Conservation (phyloP, 2,329 filamentous ascomycete species). For the Purpureocillium takamizusanense region DNA sequence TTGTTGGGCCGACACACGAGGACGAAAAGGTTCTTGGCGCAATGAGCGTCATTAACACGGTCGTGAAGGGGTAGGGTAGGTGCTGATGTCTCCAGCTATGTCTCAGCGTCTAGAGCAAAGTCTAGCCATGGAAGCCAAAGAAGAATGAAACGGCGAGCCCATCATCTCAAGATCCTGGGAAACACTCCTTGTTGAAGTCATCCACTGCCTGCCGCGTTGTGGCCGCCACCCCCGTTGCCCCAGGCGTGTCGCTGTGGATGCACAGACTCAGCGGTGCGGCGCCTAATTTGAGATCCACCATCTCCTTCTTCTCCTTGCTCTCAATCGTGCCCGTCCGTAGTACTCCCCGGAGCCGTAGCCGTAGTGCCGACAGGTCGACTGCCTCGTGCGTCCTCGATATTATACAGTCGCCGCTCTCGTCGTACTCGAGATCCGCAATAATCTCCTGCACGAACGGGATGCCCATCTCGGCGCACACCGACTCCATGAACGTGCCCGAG, state of each 20-base stretch:
- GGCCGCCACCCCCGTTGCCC: neutral
- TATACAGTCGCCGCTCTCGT: conserved; percentile 1
- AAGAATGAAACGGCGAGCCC: no score
- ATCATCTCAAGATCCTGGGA: neutral
- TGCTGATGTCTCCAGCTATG: no score
- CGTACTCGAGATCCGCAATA: conserved; percentile 15
- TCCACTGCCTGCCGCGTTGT: conserved; percentile 1
- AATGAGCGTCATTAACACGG: conserved; percentile 8
- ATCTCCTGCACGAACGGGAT: conserved; percentile 9
- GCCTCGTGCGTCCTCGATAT: conserved; percentile 2
- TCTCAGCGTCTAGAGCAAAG: no score
- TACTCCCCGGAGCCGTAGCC: neutral
- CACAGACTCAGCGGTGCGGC: conserved; percentile 1
- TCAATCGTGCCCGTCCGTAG: neutral
- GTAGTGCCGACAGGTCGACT: neutral
- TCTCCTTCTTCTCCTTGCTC: neutral
- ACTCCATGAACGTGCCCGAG: conserved; percentile 2
- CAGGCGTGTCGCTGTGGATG: conserved; percentile 2
- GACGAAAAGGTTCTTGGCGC: conserved; percentile 10
- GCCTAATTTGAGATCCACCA: conserved; percentile 2
- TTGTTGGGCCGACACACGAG: conserved; percentile 9
- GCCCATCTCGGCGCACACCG: conserved; percentile 10
- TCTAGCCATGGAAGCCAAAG: no score
- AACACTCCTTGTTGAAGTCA: neutral
- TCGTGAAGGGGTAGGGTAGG: neutral